These are phyloP conservation scores for Petunia hybrid DNA, from an alignment of 305 asterid species.

Conservation along the genomic window DNA sequence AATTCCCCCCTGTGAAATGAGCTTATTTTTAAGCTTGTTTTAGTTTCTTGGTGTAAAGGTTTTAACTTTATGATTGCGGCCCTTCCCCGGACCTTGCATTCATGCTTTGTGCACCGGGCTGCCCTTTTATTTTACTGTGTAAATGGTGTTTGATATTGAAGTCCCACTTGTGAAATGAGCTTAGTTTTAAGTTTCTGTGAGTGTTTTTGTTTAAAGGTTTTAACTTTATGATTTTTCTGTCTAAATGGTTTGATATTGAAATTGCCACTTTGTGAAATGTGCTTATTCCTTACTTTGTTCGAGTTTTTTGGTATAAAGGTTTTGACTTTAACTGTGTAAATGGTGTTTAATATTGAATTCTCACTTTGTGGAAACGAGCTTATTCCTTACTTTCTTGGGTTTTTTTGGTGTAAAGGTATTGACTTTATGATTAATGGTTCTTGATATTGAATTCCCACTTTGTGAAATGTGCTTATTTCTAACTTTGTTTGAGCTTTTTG, in stretches of 20 bases:
- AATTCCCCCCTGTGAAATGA: slow-evolving; percentile 11
- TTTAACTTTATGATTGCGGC: not conserved
- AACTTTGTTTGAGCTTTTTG: too few species aligned
- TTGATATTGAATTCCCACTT: too few species aligned
- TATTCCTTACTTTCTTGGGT: not conserved
- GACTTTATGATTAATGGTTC: not conserved
- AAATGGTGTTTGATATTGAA: too few species aligned
- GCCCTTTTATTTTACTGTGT: not conserved
- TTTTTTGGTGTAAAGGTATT: not conserved
- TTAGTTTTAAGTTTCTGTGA: too few species aligned
- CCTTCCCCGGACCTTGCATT: too few species aligned
- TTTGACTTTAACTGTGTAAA: not conserved
- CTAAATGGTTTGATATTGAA: not conserved
- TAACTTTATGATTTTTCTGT: not conserved
- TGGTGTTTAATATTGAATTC: not conserved
- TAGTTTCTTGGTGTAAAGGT: too few species aligned
- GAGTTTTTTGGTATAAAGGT: too few species aligned
- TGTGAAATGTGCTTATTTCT: too few species aligned
- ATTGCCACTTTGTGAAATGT: slow-evolving; percentile 23
- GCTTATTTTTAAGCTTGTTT: too few species aligned
- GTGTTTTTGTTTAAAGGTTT: too few species aligned
- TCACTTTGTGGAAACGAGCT: slow-evolving; percentile 6
- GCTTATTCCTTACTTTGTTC: not conserved
- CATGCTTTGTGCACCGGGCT: not conserved
- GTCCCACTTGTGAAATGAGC: too few species aligned